These are phyloP conservation scores for Conticribra weissflogii DNA, from an alignment of 108 stramenopile species.

Conservation along the genomic window DNA sequence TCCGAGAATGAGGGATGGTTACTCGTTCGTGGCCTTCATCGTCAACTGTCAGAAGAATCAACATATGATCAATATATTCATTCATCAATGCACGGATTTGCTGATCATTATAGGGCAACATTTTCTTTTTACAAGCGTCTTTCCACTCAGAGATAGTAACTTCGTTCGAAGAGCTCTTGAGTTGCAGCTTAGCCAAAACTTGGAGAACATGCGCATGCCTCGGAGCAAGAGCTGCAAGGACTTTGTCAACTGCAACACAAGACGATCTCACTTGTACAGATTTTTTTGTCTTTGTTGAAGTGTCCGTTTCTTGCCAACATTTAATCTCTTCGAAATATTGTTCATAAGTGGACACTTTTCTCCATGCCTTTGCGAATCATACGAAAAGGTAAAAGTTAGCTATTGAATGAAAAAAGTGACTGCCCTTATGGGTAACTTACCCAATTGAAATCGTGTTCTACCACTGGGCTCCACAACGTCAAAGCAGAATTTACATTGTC, in stretches of 20 bases:
- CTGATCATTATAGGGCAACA: slow-evolving; percentile 50
- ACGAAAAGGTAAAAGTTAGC: not conserved
- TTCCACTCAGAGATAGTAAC: slow-evolving; percentile 48
- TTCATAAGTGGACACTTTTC: slow-evolving; percentile 61
- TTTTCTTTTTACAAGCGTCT: slow-evolving; percentile 55
- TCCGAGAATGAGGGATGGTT: not conserved
- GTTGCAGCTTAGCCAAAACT: slow-evolving; percentile 63
- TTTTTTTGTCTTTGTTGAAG: slow-evolving; percentile 27
- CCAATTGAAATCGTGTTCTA: slow-evolving; percentile 43
- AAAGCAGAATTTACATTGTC: slow-evolving; percentile 73
- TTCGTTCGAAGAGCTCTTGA: slow-evolving; percentile 14
- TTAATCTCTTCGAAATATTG: slow-evolving; percentile 72
- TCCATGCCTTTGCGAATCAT: slow-evolving; percentile 70
- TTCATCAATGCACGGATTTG: slow-evolving; percentile 51
- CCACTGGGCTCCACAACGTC: slow-evolving; percentile 54
- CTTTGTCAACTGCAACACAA: slow-evolving; percentile 21
- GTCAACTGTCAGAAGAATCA: slow-evolving; percentile 36
- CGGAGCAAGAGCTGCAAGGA: slow-evolving; percentile 60
- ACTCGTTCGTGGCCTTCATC: not conserved
- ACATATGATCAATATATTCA: slow-evolving; percentile 66
- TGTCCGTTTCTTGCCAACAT: slow-evolving; percentile 16
- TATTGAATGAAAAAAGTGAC: not conserved
- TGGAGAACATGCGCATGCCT: slow-evolving; percentile 69
- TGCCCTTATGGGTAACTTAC: slow-evolving; percentile 24
- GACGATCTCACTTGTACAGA: slow-evolving; percentile 4